Evolutionary conservation across 2,329 filamentous ascomycete genomes (phyloP).

Genomic region (Monosporascus sp.): DNA sequence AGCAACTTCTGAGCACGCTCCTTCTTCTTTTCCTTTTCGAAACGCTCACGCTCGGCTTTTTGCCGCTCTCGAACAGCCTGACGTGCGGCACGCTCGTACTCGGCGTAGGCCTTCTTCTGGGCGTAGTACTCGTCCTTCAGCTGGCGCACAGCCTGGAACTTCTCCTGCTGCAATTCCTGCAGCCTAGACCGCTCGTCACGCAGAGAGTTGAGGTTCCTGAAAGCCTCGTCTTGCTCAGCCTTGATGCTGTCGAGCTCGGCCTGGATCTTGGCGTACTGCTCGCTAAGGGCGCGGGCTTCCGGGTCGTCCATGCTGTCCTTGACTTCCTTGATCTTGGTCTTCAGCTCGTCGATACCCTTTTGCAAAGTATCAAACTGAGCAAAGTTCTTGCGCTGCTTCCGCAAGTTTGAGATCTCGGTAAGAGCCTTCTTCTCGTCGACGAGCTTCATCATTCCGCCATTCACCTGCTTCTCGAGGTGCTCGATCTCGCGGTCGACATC

Average conservation of each 20-base stretch:
- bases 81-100: conserved; percentile 79
- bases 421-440: conserved; percentile 97
- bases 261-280: conserved; percentile 80
- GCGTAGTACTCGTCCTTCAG: conserved; percentile 86
- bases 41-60: conserved; percentile 72
- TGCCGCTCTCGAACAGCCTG: conserved; percentile 71
- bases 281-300: conserved; percentile 80
- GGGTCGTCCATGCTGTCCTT: conserved; percentile 88
- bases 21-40: conserved; percentile 67
- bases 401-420: conserved; percentile 71
- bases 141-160: conserved; percentile 74
- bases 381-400: conserved; percentile 90
- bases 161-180: conserved; percentile 80
- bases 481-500: conserved; percentile 83
- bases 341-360: conserved; percentile 83
- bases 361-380: conserved; percentile 76
- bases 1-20: conserved; percentile 71
- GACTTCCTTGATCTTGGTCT: conserved; percentile 80
- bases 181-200: conserved; percentile 82
- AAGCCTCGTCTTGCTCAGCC: conserved; percentile 83
- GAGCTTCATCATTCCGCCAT: conserved; percentile 85
- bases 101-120: conserved; percentile 73
- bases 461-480: conserved; percentile 76
- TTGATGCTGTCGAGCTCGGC: conserved; percentile 86
- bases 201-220: conserved; percentile 79